Evolutionary conservation across 495 filamentous ascomycete species (phyloP), one percentile per base, ranked within the genome.

Genomic region (Aspergillus bridgeri): DNA sequence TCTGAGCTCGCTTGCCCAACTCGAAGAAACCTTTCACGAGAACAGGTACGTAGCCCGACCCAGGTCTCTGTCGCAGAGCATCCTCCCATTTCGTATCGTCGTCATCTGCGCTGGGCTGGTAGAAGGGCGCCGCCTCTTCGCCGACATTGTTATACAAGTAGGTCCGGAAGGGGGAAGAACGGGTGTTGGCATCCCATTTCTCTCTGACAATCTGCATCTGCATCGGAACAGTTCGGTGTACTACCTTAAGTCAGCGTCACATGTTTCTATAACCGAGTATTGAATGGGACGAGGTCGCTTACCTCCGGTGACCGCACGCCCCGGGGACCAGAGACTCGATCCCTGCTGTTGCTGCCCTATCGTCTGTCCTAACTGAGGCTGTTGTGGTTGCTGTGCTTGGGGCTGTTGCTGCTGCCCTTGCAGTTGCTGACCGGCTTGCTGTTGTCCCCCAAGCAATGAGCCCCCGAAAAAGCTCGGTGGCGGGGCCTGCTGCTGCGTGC

Each of bases 101-200:
- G 62, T 98, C 94, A 56, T 83, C 76, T 17, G 87, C 76, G 1
- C 81, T 79, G 6, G 92, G 92, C 59, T 86, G 83, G 72, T 89
- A 97, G 73, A 90, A 93, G 3, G 91, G 89, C 7, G 89, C 88
- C 52, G 83, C 77, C 19, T 89, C 84, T 61, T 91, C 85, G 18
- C 86, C 84, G 54, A 96, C 90, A 60, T 87, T 81, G 73, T 98
- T 98, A 77, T 98, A 98, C 69, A 97, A 89, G 69, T 98, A 98
- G 53, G 88, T 78, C 65, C 91, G 87, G 76, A 99, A 95, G 5
- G 82, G 86, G 57, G 90, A 96, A 58, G 83, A 79, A 11, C 81
- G 83, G 64, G 78, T 83, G 7, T 75, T 69, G 2, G 89, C 83
- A 60, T 91, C 81, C 94, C 94, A 99, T 79, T 96, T 96, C 33